Conservation (phyloP, 1,284 basidiomycete species). For the Cryptococcus wingfieldii region DNA sequence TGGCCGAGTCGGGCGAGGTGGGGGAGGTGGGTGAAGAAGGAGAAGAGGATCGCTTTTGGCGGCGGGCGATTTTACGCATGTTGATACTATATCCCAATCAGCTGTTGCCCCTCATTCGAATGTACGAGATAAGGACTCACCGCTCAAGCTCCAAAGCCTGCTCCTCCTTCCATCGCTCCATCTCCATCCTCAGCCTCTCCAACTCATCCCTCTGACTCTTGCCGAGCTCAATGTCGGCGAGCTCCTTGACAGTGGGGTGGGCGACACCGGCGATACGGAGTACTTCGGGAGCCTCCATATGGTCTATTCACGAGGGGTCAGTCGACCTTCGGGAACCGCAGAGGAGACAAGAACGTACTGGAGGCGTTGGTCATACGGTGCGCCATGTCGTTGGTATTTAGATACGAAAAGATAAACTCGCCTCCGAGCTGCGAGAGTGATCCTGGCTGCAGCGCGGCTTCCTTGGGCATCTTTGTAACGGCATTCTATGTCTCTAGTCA, state of each 20-base stretch:
- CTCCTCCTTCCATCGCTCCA: constrained; percentile 27
- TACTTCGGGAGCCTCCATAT: constrained; percentile 47
- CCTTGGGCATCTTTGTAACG: constrained; percentile 35
- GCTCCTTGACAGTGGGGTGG: constrained; percentile 22
- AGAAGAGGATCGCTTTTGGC: not conserved
- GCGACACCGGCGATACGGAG: constrained; percentile 29
- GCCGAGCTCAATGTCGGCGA: constrained; percentile 18
- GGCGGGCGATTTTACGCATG: not conserved
- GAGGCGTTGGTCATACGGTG: constrained; percentile 47
- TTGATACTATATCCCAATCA: not conserved
- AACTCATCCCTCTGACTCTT: constrained; percentile 27
- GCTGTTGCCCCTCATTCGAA: not conserved
- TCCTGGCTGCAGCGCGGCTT: constrained; percentile 27
- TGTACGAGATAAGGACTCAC: constrained; percentile 13
- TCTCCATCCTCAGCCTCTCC: constrained; percentile 29
- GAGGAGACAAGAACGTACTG: constrained; percentile 20
- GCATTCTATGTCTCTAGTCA: constrained; percentile 28
- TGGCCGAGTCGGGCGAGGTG: too few relatives aligned
- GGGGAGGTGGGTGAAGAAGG: too few relatives aligned
- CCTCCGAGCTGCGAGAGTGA: constrained; percentile 45
- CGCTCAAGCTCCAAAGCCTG: constrained; percentile 33
- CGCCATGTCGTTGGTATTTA: constrained; percentile 43
- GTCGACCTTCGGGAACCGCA: too few relatives aligned
- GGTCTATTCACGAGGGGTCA: constrained; percentile 28
- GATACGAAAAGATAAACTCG: constrained; percentile 42